Base-by-base conservation (phyloP, 495 filamentous ascomycete species). In the Penicillium argentinense region DNA sequence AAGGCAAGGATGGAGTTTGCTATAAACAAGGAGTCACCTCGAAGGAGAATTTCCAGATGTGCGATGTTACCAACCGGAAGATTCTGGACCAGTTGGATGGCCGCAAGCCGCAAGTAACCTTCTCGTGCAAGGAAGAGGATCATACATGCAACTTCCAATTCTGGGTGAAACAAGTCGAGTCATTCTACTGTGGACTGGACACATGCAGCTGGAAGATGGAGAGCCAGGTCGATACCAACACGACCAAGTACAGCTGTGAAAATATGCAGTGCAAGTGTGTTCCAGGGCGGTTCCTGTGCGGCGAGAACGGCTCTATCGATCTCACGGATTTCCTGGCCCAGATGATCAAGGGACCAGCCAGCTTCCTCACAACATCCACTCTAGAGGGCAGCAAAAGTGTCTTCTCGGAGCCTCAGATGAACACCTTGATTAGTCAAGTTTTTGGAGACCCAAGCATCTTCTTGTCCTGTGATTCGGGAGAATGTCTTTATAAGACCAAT, bases 21-120 rank as follows among this genome's bases (percentile, higher is more conserved):
- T 96, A 96, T 57, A 87, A 86, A 53, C 83, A 92, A 53, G 91
- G 91, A 28, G 80, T 95, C 49, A 86, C 93, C 4, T 84, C 96
- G 22, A 88, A 95, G 55, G 81, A 96, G 63, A 98, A 97, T 64
- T 90, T 88, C 64, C 95, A 97, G 73, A 91, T 96, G 81, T 98
- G 93, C 65, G 88, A 95, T 73, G 92, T 98, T 53, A 97, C 91
- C 33, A 98, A 97, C 71, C 69, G 74, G 51, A 93, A 95, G 69
- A 98, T 98, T 60, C 67, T 93, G 22, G 83, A 92, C 42, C 82
- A 91, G 68, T 75, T 98, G 29, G 86, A 90, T 57, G 82, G 82
- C 24, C 77, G 84, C 59, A 87, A 87, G 29, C 91, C 93, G 0
- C 88, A 98, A 63, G 92, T 91, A 36, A 97, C 93, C 2, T 97